These are phyloP conservation scores for Solanum tacnaense DNA, from an alignment of 257 asterid genomes.

Conservation along the genomic window DNA sequence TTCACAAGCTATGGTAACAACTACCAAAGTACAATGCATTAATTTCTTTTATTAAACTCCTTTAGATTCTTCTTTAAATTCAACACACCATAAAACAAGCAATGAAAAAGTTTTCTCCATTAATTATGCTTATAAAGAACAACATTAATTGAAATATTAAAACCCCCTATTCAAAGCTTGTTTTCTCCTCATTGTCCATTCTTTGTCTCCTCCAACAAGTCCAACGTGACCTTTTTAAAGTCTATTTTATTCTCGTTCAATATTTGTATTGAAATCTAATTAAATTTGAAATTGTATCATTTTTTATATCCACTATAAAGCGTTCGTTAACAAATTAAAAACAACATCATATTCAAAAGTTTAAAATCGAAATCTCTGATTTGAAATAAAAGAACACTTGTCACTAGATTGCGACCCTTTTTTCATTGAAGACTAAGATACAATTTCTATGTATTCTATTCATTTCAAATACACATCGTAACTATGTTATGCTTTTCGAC, in stretches of 20 bases:
- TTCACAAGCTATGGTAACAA: not conserved
- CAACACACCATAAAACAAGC: not conserved
- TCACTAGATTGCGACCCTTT: not conserved
- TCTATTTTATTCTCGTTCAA: fast-evolving
- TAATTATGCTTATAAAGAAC: not conserved
- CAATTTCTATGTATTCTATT: not conserved
- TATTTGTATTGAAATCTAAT: fast-evolving
- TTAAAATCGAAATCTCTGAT: fast-evolving
- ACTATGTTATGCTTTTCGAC: too few relatives aligned
- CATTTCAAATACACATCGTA: too few relatives aligned
- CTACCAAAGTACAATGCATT: not conserved
- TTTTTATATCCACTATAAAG: not conserved
- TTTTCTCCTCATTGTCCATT: not conserved
- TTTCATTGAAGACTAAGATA: not conserved
- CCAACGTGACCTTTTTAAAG: not conserved
- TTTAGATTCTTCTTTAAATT: not conserved
- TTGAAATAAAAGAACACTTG: not conserved
- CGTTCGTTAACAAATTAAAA: not conserved
- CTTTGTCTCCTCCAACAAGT: not conserved
- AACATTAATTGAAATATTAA: not conserved
- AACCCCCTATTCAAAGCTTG: not conserved
- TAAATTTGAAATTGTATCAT: not conserved
- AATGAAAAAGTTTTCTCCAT: not conserved
- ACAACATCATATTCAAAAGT: not conserved
- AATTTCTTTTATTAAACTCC: not conserved